phyloP scores from a whole-genome alignment of 345 rosid species.

The Eucalyptus polybractea region DNA sequence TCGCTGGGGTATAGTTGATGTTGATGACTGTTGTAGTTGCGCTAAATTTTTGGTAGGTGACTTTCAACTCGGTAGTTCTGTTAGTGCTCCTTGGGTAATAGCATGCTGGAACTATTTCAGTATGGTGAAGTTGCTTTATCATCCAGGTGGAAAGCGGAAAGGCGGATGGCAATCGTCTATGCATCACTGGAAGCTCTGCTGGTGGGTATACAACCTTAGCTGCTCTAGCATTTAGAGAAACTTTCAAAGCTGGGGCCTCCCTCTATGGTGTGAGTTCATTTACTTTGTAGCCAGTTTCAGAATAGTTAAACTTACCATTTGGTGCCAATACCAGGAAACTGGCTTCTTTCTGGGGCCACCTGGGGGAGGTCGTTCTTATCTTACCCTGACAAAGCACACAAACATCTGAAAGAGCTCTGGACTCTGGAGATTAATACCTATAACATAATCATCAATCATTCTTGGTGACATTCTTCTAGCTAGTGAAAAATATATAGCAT shows the following conservation, averaged over 20 bases:
- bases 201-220: conserved; percentile 97
- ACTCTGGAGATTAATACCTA: background rate
- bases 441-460: background rate
- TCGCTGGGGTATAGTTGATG: conserved; percentile 91
- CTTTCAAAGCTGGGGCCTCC: conserved; percentile 92
- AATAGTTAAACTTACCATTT: background rate
- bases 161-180: conserved; percentile 64
- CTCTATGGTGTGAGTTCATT: conserved; percentile 65
- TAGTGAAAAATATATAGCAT: background rate
- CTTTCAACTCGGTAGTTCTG: background rate
- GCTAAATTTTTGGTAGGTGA: conserved; percentile 69
- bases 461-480: background rate
- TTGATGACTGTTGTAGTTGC: conserved; percentile 93
- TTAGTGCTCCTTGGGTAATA: background rate
- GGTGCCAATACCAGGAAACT: background rate
- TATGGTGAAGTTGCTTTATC: background rate
- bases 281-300: background rate
- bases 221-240: conserved; percentile 77
- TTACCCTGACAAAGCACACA: background rate
- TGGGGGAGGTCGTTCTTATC: background rate
- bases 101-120: background rate
- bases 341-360: background rate
- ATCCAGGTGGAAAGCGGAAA: conserved; percentile 62
- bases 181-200: conserved; percentile 97
- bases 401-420: background rate